Base-by-base conservation (phyloP, 345 rosid genomes). In the Brassica juncea region DNA sequence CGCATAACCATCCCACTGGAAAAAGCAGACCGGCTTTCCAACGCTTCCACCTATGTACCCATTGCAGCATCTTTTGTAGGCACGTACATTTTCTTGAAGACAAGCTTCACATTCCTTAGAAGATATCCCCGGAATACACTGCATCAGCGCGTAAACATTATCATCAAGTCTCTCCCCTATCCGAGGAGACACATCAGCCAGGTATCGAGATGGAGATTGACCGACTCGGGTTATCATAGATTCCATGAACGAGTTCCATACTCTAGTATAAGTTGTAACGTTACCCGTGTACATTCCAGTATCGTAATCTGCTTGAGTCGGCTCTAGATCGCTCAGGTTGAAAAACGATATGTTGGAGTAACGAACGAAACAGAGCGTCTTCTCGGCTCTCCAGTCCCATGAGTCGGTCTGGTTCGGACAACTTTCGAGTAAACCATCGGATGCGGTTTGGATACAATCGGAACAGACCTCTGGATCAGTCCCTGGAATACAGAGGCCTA, bases 371-470 rank as follows among this genome's bases (percentile, higher is more conserved):
- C 91, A 87, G 31, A 77, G 63, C 1, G 77, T 71, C 8, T 10
- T 27, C 8, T 57, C 3, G 2, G 73, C 68, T 39, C 62, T 71
- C 84, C 86, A 83, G 32, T 70, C 73, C 11, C 77, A 54, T 34
- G 87, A 85, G 30, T 88, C 84, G 16, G 77, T 82, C 34, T 64
- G 82, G 77, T 77, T 68, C 2, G 77, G 80, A 61, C 89, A 88
- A 1, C 10, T 61, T 5, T 32, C 10, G 32, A 58, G 23, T 23
- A 84, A 68, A 25, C 21, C 54, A 0, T 2, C 14, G 0, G 77
- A 63, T 0, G 83, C 70, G 5, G 14, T 21, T 25, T 62, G 76
- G 44, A 88, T 63, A 71, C 89, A 86, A 16, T 8, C 14, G 59
- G 59, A 54, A 54, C 59, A 54, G 23, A 54, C 25, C 23, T 54